Percentiles rank a stretch among this genome's conserved stretches.
phyloP scores from a whole-genome alignment of 116 monocot species.

The Cymodocea nodosa region DNA sequence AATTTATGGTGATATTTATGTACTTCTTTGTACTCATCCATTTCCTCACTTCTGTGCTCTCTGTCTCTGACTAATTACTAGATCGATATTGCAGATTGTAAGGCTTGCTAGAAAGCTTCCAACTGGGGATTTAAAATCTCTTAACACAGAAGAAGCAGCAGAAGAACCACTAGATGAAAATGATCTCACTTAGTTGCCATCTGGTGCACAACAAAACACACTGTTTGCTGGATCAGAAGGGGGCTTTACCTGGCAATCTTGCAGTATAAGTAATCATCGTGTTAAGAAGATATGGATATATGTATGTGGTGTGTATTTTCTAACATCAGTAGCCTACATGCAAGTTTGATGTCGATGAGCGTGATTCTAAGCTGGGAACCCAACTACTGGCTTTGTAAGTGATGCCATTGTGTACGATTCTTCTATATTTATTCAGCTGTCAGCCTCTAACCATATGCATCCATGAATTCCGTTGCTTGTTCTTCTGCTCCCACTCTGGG shows the following conservation, averaged over 20 bases:
- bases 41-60: not conserved
- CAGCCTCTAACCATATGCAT: too few species aligned
- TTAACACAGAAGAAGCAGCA: constrained; percentile 17
- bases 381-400: too few species aligned
- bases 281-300: not conserved
- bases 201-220: not conserved
- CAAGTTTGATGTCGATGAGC: constrained; percentile 1
- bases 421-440: too few species aligned
- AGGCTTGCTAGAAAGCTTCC: constrained; percentile 62
- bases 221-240: too few species aligned
- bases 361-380: too few species aligned
- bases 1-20: too few species aligned
- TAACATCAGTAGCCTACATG: not conserved
- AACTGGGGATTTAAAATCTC: constrained; percentile 44
- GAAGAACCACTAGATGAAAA: constrained; percentile 36
- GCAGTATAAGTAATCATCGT: not conserved
- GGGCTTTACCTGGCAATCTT: too few species aligned
- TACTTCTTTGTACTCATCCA: not conserved
- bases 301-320: not conserved
- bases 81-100: constrained; percentile 25
- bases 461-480: too few species aligned
- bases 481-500: too few species aligned
- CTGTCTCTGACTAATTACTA: too few species aligned
- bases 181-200: constrained; percentile 32
- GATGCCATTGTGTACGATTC: too few species aligned